Evolutionary conservation across 1,284 basidiomycete genomes (phyloP), one percentile per base, ranked within the genome.

Genomic region (Fomes fomentarius): DNA sequence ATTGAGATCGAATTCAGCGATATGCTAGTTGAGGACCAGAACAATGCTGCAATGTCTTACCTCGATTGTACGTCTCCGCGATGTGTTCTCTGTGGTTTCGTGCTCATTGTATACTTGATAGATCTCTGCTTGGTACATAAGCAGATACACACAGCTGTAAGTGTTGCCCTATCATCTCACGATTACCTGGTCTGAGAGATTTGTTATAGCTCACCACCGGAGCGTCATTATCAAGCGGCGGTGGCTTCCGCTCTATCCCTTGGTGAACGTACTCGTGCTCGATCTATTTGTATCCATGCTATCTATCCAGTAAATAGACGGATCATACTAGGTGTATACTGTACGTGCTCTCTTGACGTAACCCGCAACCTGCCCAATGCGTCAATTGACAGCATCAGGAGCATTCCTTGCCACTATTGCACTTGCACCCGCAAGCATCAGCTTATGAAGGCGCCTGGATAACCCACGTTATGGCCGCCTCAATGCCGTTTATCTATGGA

Each of bases 1-100:
- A 80, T 87, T 55, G 97, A 99, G 75, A 85, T 99, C 49, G 97
- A 99, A 70, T 96, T 96, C 65, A 94, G 92, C 59, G 97, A 99
- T 75, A 92, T 96, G 86, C 79, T 99, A 14, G 86, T 98, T 12
- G 97, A 99, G 75, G 97, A 99, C 74, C 86, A 91, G 70, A 99
- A 99, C 71, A 98, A 98, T 66, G 96, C 94, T 41, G 91, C 91
- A 0, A 85, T 97, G 84, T 87, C 89, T 1, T 95, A 95, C 72
- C 72, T 88, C 6, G 92, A 96, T 69, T 93, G 93, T 94, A 66
- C 68, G 48, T 63, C 12, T n/a, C 44, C 28, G 35, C 19, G 31
- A 43, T 54, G 21, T 15, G 38, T 30, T 41, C 0, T 47, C 11
- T 30, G 19, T 38, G 33, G 8, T 9, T 21, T 14, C 26, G 15